Evolutionary conservation across 179 eudicot genomes (phyloP).

Genomic region (Vitellaria paradoxa): DNA sequence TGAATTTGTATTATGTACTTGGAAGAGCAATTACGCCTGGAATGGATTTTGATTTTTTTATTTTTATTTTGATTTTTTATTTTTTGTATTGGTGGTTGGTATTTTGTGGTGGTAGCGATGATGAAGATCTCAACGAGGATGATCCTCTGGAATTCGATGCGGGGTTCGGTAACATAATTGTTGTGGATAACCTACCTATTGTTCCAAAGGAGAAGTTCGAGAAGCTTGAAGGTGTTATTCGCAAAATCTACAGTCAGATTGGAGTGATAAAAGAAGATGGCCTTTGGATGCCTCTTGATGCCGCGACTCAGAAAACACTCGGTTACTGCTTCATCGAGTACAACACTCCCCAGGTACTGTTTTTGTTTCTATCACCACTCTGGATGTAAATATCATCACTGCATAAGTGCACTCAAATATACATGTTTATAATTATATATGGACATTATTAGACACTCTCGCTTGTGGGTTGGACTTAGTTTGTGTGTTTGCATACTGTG

Average conservation of each 20-base stretch:
- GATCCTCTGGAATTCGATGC: constrained; percentile 58
- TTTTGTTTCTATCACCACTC: neutral
- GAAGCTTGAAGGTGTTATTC: constrained; percentile 69
- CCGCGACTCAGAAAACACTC: constrained; percentile 48
- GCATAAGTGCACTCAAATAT: no score
- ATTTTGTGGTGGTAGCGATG: constrained; percentile 47
- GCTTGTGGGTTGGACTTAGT: no score
- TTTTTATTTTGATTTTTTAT: neutral
- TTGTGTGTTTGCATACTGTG: no score
- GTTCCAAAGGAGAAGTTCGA: constrained; percentile 69
- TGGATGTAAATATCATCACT: neutral
- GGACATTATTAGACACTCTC: no score
- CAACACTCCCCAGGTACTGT: constrained; percentile 72
- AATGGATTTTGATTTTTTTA: neutral
- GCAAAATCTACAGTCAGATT: constrained; percentile 74
- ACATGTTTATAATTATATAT: no score
- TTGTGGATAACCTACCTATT: constrained; percentile 81
- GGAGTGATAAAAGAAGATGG: constrained; percentile 79
- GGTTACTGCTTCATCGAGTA: constrained; percentile 75
- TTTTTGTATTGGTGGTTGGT: neutral
- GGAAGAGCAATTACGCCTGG: neutral
- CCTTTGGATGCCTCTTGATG: constrained; percentile 79
- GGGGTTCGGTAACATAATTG: constrained; percentile 59
- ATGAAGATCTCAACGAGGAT: constrained; percentile 59
- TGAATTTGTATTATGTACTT: neutral